Evolutionary conservation across 192 early-diverging fungal genomes (phyloP).

Genomic region (Backusella westeae): DNA sequence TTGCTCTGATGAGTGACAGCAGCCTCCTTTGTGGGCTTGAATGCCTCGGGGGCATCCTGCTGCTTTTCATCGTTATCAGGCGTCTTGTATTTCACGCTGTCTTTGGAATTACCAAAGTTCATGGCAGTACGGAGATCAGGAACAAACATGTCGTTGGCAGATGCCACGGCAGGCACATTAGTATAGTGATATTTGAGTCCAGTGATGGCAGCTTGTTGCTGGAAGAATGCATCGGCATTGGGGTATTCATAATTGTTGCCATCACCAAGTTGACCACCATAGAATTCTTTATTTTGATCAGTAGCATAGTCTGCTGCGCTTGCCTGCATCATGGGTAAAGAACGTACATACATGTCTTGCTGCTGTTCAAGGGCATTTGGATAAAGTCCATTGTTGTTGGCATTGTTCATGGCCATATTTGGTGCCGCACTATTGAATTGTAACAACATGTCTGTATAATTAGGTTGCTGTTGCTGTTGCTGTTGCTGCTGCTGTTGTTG

Average conservation of each 20-base stretch:
- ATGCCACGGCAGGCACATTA: not conserved
- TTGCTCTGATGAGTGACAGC: not conserved
- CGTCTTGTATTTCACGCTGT: not conserved
- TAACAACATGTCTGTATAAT: conserved; percentile 6
- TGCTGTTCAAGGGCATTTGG: not conserved
- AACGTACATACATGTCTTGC: conserved; percentile 20
- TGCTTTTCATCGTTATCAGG: not conserved
- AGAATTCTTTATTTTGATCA: not conserved
- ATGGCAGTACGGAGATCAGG: not conserved
- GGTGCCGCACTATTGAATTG: not conserved
- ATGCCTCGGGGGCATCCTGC: not conserved
- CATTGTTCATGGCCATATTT: not conserved
- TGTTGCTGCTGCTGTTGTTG: not conserved
- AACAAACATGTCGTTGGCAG: not conserved
- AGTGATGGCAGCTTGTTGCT: not conserved
- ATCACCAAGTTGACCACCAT: not conserved
- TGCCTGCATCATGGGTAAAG: not conserved
- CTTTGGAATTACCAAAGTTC: conserved; percentile 5
- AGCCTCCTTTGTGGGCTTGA: not conserved
- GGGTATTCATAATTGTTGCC: not conserved
- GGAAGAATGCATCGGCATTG: not conserved
- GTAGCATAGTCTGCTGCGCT: not conserved
- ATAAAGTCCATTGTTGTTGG: not conserved
- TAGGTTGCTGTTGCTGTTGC: not conserved
- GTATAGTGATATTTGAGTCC: conserved; percentile 5